Evolutionary conservation across 345 rosid species (phyloP).

Genomic region (Hirschfeldia incana): DNA sequence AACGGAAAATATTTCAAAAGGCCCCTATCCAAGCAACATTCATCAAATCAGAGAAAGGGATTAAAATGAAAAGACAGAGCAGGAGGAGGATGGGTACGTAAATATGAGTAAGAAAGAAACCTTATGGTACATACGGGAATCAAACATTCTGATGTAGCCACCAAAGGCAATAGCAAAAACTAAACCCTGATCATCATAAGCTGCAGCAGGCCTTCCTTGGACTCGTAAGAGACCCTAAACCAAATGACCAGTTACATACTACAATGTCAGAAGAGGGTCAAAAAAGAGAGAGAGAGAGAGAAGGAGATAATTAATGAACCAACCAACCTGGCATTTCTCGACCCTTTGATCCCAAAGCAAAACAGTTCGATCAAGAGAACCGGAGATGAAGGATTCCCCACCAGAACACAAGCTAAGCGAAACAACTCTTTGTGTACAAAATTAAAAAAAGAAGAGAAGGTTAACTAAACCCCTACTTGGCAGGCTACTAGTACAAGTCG

Average conservation of each 20-base stretch:
- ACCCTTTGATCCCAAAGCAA: slow-evolving; percentile 96
- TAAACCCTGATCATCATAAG: slow-evolving; percentile 95
- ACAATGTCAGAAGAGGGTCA: background rate
- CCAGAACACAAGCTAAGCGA: slow-evolving; percentile 88
- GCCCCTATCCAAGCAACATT: slow-evolving; percentile 53
- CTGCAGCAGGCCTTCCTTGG: slow-evolving; percentile 93
- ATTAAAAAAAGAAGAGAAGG: background rate
- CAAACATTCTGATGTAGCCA: slow-evolving; percentile 91
- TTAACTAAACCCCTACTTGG: background rate
- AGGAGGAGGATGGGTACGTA: background rate
- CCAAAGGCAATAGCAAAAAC: slow-evolving; percentile 94
- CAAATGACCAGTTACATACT: background rate
- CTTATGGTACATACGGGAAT: slow-evolving; percentile 91
- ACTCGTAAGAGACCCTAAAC: slow-evolving; percentile 67
- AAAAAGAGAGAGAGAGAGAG: background rate
- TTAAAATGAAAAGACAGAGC: background rate
- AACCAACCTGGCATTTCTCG: slow-evolving; percentile 87
- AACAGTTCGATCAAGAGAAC: slow-evolving; percentile 97
- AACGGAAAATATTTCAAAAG: slow-evolving; percentile 83
- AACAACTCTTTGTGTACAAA: slow-evolving; percentile 61
- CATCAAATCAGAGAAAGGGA: background rate
- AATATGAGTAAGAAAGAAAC: slow-evolving; percentile 41
- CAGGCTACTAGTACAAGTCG: background rate
- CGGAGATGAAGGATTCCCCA: slow-evolving; percentile 85
- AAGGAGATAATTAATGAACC: background rate